These are phyloP conservation scores for Tolypocladium nubicola DNA, from an alignment of 2,329 filamentous ascomycete genomes.

Conservation along the genomic window DNA sequence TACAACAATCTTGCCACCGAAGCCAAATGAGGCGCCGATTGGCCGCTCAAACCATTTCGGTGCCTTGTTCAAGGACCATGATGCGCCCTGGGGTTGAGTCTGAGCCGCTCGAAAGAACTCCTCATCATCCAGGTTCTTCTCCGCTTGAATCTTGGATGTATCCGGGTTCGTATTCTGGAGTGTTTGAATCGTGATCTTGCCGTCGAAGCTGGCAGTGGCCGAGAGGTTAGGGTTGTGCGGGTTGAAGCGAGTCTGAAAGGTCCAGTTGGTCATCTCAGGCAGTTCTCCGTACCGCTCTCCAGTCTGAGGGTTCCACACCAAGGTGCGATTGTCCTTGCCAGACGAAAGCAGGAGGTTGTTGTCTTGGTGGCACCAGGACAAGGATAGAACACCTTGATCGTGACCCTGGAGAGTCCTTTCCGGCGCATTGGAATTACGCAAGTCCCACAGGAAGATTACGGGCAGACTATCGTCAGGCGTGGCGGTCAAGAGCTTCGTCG, in stretches of 20 bases:
- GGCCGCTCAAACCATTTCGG: constrained; percentile 87
- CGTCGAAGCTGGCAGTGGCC: constrained; percentile 93
- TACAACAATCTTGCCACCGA: constrained; percentile 82
- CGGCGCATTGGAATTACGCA: constrained; percentile 91
- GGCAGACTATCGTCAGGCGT: constrained; percentile 84
- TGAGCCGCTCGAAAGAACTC: constrained; percentile 96
- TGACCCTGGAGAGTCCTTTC: constrained; percentile 86
- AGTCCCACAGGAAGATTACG: constrained; percentile 84
- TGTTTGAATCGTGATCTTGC: constrained; percentile 88
- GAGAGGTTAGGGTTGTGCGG: constrained; percentile 86
- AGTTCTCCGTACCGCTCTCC: constrained; percentile 85
- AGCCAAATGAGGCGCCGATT: constrained; percentile 81
- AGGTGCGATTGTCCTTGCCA: constrained; percentile 91
- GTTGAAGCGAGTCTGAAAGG: constrained; percentile 90
- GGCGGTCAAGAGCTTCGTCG: constrained; percentile 87
- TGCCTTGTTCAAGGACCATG: constrained; percentile 76
- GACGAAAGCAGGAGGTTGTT: constrained; percentile 81
- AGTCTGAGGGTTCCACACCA: constrained; percentile 93
- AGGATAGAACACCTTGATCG: constrained; percentile 82
- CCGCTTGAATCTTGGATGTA: constrained; percentile 53
- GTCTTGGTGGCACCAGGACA: constrained; percentile 94
- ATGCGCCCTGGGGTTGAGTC: constrained; percentile 78
- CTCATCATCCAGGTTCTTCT: constrained; percentile 71
- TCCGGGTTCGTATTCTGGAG: constrained; percentile 86
- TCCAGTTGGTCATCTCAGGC: constrained; percentile 98